Base-by-base conservation (phyloP, 1,139 yeast genomes). In the Yamadazyma conglobata region DNA sequence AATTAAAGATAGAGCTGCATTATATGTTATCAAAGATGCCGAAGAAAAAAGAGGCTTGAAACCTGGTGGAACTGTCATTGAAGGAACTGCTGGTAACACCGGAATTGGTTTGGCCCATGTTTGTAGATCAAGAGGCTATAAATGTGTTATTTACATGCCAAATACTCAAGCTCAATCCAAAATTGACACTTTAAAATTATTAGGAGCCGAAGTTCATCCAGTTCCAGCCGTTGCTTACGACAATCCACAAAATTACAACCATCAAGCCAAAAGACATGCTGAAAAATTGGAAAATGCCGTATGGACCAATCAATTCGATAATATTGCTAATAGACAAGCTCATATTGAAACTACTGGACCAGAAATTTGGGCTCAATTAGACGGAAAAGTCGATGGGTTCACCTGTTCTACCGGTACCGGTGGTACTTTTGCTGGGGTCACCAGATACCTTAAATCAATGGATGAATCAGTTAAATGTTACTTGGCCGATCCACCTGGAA, bases 321-420 rank as follows among this genome's bases (percentile, higher is more conserved):
- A 87, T 54, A 56, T 71, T 25, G 94, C 93, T 41, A 87, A 88
- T 58, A 73, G 95, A 57, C 87, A 82, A 54, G 87, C 95, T 1
- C 96, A 88, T 51, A 79, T 86, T 44, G 88, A 82, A 47, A 79
- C 95, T 30, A 88, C 96, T 0, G 96, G 96, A 0, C 96, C 96
- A 2, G 96, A 65, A 41, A 86, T 87, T 42, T 84, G 91, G 87
- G 77, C 80, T n/a, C 95, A 87, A 53, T 68, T 87, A 39, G 59
- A 79, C 38, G 93, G 93, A n/a, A 63, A 78, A 46, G 77, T 87
- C 19, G 87, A 81, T 51, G 95, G 83, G 0, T 86, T 85, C 60
- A 84, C 94, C 10, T 86, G 95, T 54, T 77, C 94, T 2, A 84
- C 95, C 6, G 95, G 95, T 27, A 84, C 95, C 2, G 95, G 95